phyloP scores from a whole-genome alignment of 129 eudicot genomes.

The Gnaphalium uliginosum region DNA sequence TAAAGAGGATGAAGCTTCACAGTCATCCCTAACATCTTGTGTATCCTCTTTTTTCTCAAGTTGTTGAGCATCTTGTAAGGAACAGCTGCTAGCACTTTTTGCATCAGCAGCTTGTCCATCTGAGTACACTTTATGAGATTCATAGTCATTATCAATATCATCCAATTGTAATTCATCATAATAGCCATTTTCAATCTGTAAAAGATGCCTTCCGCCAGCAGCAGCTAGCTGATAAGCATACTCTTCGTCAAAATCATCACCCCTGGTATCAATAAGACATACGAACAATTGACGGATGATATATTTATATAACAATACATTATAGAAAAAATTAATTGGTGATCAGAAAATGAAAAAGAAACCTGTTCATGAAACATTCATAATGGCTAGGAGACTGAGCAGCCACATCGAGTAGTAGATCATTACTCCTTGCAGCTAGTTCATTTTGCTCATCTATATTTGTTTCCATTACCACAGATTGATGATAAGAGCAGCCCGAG shows the following conservation, averaged over 20 bases:
- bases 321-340: neutral
- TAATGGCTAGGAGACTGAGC: constrained; percentile 39
- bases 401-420: constrained; percentile 29
- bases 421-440: constrained; percentile 37
- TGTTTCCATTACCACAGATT: constrained; percentile 56
- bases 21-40: constrained; percentile 61
- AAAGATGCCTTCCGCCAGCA: constrained; percentile 37
- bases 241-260: constrained; percentile 71
- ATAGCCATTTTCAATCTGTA: constrained; percentile 50
- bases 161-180: constrained; percentile 49
- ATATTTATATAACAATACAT: neutral
- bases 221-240: constrained; percentile 51
- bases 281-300: neutral
- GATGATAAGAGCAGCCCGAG: constrained; percentile 45
- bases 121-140: constrained; percentile 55
- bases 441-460: constrained; percentile 39
- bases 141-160: constrained; percentile 47
- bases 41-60: constrained; percentile 46
- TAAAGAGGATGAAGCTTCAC: constrained; percentile 79
- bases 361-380: constrained; percentile 63
- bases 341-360: neutral
- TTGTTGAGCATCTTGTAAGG: constrained; percentile 47
- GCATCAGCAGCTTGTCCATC: constrained; percentile 51
- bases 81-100: constrained; percentile 46
- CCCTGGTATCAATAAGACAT: constrained; percentile 45